These are phyloP conservation scores for Dendrocalamus latiflorus DNA, from an alignment of 202 grass and related monocot genomes.

Conservation along the genomic window DNA sequence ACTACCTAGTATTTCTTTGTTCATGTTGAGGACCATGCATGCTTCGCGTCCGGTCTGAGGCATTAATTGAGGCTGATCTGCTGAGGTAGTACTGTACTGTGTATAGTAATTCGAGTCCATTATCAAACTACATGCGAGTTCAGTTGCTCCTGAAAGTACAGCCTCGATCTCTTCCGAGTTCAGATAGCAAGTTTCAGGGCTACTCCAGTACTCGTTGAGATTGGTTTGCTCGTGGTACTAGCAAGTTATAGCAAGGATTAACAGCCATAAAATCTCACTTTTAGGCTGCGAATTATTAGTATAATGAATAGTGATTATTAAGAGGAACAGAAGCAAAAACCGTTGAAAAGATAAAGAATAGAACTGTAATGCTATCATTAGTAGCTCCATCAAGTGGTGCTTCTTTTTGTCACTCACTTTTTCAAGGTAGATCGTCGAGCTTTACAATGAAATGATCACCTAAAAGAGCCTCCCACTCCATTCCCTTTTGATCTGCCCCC, in stretches of 20 bases:
- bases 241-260: too few species aligned
- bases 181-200: background rate
- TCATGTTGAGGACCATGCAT: background rate
- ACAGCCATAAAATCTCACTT: too few species aligned
- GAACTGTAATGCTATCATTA: background rate
- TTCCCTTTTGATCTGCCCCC: conserved; percentile 10
- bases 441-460: background rate
- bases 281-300: too few species aligned
- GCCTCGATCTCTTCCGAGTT: background rate
- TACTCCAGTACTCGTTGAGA: background rate
- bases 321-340: too few species aligned
- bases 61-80: background rate
- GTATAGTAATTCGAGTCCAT: background rate
- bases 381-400: background rate
- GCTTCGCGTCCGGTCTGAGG: background rate
- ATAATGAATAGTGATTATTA: too few species aligned
- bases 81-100: background rate
- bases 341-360: too few species aligned
- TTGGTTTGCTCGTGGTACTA: too few species aligned
- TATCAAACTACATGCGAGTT: background rate
- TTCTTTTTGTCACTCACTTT: background rate
- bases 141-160: background rate
- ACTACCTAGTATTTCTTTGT: background rate
- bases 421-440: background rate
- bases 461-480: conserved; percentile 8